Base-by-base conservation (phyloP, 139 green algal genomes). In the Chlorella sp. region DNA sequence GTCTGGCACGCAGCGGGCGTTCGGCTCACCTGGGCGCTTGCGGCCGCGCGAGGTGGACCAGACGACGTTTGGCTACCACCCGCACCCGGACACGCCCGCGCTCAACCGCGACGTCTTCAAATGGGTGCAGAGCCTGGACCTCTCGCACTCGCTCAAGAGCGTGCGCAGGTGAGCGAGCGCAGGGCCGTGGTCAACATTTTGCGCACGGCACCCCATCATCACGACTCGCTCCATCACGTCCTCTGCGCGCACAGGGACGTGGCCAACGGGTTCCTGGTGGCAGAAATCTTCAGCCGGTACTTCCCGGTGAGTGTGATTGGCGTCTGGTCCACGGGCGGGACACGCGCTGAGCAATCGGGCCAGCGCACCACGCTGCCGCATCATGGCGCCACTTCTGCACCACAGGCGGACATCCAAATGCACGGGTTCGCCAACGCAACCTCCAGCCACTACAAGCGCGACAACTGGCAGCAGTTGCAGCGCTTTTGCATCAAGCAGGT, bases 361-460 rank as follows among this genome's bases (percentile, higher is more conserved):
- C n/a, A n/a, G n/a, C n/a, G n/a, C n/a, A n/a, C n/a, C n/a, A n/a
- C n/a, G n/a, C n/a, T n/a, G n/a, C n/a, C n/a, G n/a, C n/a, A n/a
- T n/a, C n/a, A n/a, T n/a, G n/a, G n/a, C n/a, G n/a, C n/a, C n/a
- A n/a, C n/a, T n/a, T n/a, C n/a, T n/a, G n/a, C n/a, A n/a, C 34
- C 61, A 29, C 76, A 90, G 85, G 26, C 71, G 27, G 85, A 90
- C 71, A 80, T 90, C 27, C 76, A 88, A 20, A 90, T 90, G 85
- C 78, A 87, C 64, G 70, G 67, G 23, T 90, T 88, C 78, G 80
- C 77, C 3, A 90, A 90, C 69, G 85, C 67, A 31, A 83, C 74
- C 17, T 83, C 75, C 33, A 75, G 71, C 20, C 71, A 79, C 35
- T 86, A 71, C 76, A 87, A 87, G 72, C 66, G 70, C 5, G 83